Percentiles rank a stretch among this genome's conserved stretches.
Conservation (phyloP, 306 rosid genomes). For the Lathyrus aphaca region DNA sequence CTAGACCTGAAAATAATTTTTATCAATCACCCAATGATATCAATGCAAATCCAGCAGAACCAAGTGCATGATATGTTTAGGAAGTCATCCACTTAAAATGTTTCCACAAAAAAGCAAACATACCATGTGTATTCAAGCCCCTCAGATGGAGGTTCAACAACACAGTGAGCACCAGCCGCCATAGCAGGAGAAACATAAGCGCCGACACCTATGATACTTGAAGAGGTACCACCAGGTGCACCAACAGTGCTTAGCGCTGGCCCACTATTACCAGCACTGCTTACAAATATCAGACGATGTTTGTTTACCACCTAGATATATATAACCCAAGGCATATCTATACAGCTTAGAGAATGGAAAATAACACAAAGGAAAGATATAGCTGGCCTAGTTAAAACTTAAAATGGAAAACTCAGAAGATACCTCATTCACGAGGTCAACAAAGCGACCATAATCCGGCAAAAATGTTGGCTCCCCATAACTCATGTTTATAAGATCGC, state of each 20-base stretch:
- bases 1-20: slow-evolving; percentile 77
- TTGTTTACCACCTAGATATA: slow-evolving; percentile 77
- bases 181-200: slow-evolving; percentile 97
- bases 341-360: slow-evolving; percentile 43
- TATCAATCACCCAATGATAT: slow-evolving; percentile 29
- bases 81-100: slow-evolving; percentile 27
- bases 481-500: slow-evolving; percentile 98
- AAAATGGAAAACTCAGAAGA: slow-evolving; percentile 40
- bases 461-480: slow-evolving; percentile 87
- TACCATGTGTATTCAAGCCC: slow-evolving; percentile 99
- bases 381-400: slow-evolving; percentile 36
- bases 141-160: slow-evolving; percentile 82
- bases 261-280: slow-evolving; percentile 99
- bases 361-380: slow-evolving; percentile 30
- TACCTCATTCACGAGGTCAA: slow-evolving; percentile 96
- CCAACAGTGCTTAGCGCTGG: slow-evolving; percentile 99
- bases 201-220: slow-evolving; percentile 92
- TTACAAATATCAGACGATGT: slow-evolving; percentile 82
- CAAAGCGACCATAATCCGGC: slow-evolving; percentile 98
- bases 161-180: slow-evolving; percentile 98
- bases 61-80: slow-evolving; percentile 32
- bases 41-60: slow-evolving; percentile 36
- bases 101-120: slow-evolving; percentile 33
- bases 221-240: slow-evolving; percentile 97
- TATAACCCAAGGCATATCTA: slow-evolving; percentile 40